phyloP scores from a whole-genome alignment of 2,329 filamentous ascomycete species.

The Meredithiella fracta region DNA sequence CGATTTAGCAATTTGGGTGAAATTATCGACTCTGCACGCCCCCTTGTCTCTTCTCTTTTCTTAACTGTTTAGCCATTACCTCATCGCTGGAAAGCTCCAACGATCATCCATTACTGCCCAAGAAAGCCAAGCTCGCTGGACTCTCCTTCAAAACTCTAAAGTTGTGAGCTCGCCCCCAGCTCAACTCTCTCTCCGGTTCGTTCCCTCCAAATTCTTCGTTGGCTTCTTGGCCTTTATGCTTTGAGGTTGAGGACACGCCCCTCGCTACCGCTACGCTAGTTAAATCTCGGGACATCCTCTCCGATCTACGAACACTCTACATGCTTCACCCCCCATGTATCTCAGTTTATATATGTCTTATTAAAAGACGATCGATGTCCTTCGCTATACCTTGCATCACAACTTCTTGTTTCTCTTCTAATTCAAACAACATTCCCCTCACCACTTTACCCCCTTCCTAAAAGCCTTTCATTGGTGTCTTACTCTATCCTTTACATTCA shows the following conservation, averaged over 20 bases:
- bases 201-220: neutral
- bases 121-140: neutral
- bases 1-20: too few species aligned
- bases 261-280: too few species aligned
- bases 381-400: neutral
- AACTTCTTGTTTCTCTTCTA: neutral
- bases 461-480: slow-evolving; percentile 2
- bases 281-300: neutral
- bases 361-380: neutral
- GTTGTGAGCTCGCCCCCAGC: neutral
- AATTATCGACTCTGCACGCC: too few species aligned
- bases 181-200: neutral
- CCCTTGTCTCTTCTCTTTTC: too few species aligned
- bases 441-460: neutral
- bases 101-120: neutral
- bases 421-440: neutral
- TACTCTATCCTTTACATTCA: slow-evolving; percentile 4
- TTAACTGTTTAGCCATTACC: too few species aligned
- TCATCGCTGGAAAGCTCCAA: too few species aligned
- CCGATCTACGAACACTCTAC: neutral
- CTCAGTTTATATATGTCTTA: neutral
- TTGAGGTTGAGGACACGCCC: neutral
- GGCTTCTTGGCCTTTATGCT: neutral
- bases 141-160: neutral
- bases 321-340: neutral